Evolutionary conservation across 2,329 filamentous ascomycete genomes (phyloP).

Genomic region (Atkinsonella texensis): DNA sequence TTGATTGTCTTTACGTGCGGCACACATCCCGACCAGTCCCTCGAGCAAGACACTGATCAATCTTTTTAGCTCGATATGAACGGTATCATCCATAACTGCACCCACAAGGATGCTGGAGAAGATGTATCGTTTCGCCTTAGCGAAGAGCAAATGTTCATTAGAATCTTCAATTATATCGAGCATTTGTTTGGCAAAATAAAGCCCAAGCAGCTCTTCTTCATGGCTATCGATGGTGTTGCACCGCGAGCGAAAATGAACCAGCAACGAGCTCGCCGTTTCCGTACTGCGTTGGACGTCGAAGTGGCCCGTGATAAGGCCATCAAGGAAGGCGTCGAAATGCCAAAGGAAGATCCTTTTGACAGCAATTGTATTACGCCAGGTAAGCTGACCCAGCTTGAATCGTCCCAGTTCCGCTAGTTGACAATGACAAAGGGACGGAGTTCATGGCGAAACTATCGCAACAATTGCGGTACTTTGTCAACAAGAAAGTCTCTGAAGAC

Average conservation of each 20-base stretch:
- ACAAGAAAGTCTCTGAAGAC: constrained; percentile 96
- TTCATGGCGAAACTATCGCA: constrained; percentile 96
- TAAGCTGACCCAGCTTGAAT: constrained; percentile 12
- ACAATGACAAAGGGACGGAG: constrained; percentile 47
- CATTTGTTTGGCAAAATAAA: constrained; percentile 98
- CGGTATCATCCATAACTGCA: constrained; percentile 99
- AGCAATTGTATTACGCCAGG: constrained; percentile 98
- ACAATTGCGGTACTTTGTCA: constrained; percentile 96
- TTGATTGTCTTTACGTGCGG: constrained; percentile 83
- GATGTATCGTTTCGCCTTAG: constrained; percentile 85
- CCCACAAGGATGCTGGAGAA: constrained; percentile 81
- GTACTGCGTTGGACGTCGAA: constrained; percentile 86
- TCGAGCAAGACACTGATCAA: constrained; percentile 11
- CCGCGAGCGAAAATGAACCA: constrained; percentile 99
- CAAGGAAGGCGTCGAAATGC: constrained; percentile 77
- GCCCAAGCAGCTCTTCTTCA: constrained; percentile 96
- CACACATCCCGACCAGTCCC: background rate
- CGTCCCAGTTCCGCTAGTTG: background rate
- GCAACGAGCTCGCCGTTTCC: constrained; percentile 87
- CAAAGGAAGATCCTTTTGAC: constrained; percentile 91
- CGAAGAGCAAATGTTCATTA: constrained; percentile 99
- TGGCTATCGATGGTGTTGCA: constrained; percentile 97
- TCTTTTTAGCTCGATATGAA: constrained; percentile 75
- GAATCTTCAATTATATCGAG: constrained; percentile 99
- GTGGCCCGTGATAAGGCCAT: constrained; percentile 86